phyloP scores from a whole-genome alignment of 768 basidiomycete species.

The Chalciporus chontae region DNA sequence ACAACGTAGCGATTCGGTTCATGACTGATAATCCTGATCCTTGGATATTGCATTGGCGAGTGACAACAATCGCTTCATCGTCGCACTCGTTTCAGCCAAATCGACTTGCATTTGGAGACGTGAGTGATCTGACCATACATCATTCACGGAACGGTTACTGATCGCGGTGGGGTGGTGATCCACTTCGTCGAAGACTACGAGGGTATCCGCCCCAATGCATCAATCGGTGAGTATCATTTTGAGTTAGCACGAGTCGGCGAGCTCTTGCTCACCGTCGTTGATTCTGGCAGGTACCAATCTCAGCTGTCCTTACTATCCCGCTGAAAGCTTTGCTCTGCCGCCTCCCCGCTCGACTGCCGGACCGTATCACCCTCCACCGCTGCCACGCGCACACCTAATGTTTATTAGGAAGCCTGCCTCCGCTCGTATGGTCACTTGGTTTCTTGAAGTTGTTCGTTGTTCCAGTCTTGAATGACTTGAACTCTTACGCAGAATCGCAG shows the following conservation, averaged over 20 bases:
- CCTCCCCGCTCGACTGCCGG: background rate
- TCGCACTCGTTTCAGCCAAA: constrained; percentile 6
- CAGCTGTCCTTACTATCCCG: background rate
- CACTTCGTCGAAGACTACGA: background rate
- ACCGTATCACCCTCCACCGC: background rate
- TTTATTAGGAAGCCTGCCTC: too few species aligned
- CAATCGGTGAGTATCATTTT: background rate
- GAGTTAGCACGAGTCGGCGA: background rate
- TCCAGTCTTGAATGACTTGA: too few species aligned
- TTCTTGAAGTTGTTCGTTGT: too few species aligned
- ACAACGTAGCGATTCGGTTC: constrained; percentile 54
- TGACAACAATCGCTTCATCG: background rate
- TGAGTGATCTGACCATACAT: background rate
- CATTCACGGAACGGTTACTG: background rate
- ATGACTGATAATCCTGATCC: constrained; percentile 56
- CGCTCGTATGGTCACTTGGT: too few species aligned
- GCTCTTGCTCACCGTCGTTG: background rate
- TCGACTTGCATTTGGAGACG: constrained; percentile 14
- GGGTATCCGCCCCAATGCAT: background rate
- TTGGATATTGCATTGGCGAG: constrained; percentile 23
- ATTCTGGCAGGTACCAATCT: background rate
- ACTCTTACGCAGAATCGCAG: too few species aligned
- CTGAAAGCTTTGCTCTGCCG: background rate
- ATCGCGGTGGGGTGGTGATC: background rate
- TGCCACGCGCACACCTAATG: background rate